Percentiles rank a stretch among this genome's conserved stretches.
These are phyloP conservation scores for Gaertneriomyces semiglobifer DNA, from an alignment of 192 early-diverging fungal species.

Conservation along the genomic window DNA sequence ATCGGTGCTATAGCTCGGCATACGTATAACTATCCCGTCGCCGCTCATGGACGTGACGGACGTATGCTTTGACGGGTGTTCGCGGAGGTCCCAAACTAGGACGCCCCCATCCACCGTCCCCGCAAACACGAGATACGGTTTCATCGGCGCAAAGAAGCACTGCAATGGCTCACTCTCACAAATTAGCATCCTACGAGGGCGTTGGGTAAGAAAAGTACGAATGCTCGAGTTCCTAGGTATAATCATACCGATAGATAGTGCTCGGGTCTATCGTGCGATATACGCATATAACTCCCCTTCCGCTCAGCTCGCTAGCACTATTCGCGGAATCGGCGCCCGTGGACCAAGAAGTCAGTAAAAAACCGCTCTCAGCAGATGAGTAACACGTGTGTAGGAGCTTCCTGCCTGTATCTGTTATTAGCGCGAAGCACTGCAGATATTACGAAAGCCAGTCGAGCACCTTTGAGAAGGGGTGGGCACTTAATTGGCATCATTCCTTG, in stretches of 20 bases:
- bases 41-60: background rate
- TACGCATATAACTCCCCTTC: conserved; percentile 33
- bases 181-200: conserved; percentile 26
- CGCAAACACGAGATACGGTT: conserved; percentile 39
- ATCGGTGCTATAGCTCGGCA: conserved; percentile 39
- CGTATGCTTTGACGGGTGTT: conserved; percentile 21
- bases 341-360: conserved; percentile 28
- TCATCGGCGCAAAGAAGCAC: conserved; percentile 23
- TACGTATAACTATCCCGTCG: conserved; percentile 8
- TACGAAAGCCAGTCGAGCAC: too few relatives aligned
- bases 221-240: too few relatives aligned
- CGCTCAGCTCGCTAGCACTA: background rate
- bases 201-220: too few relatives aligned
- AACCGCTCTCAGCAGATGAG: conserved; percentile 31
- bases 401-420: conserved; percentile 11
- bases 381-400: conserved; percentile 15
- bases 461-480: too few relatives aligned
- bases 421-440: too few relatives aligned
- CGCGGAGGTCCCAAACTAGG: conserved; percentile 41
- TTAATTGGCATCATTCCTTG: conserved; percentile 31
- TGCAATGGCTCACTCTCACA: conserved; percentile 33
- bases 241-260: conserved; percentile 15
- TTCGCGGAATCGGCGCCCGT: background rate
- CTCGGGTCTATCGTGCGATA: conserved; percentile 39
- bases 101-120: conserved; percentile 48